Evolutionary conservation across 768 basidiomycete genomes (phyloP).

Genomic region (Suillus subalutaceus): DNA sequence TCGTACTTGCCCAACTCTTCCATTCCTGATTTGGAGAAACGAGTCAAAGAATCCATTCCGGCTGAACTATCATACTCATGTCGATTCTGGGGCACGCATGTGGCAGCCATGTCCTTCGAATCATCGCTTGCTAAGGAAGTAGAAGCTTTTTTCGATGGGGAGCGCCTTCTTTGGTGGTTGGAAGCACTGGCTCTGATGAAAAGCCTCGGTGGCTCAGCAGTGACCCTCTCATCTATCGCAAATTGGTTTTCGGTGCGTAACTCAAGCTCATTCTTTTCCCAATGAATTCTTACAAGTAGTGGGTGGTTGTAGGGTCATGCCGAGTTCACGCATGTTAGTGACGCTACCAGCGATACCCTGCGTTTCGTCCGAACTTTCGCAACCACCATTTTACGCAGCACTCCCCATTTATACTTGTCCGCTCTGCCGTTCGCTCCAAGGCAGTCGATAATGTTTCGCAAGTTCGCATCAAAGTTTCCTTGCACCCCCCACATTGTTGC

Average conservation of each 20-base stretch:
- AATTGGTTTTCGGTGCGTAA: conserved; percentile 4
- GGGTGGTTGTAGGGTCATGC: not conserved
- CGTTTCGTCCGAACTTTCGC: conserved; percentile 20
- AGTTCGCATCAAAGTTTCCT: conserved; percentile 18
- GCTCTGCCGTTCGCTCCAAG: conserved; percentile 26
- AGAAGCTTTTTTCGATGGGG: conserved; percentile 22
- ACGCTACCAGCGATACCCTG: conserved; percentile 9
- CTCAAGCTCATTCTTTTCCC: not conserved
- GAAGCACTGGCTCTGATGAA: conserved; percentile 17
- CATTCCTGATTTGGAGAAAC: conserved; percentile 15
- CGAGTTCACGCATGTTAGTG: not conserved
- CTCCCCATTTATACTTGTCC: conserved; percentile 29
- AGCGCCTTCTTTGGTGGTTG: conserved; percentile 7
- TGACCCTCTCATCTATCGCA: not conserved
- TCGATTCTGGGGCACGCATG: conserved; percentile 34
- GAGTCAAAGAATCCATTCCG: conserved; percentile 25
- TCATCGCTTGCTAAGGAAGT: conserved; percentile 15
- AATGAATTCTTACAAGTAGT: not conserved
- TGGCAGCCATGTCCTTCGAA: conserved; percentile 14
- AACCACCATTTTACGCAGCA: conserved; percentile 18
- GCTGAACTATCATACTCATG: conserved; percentile 33
- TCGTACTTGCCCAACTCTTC: conserved; percentile 29
- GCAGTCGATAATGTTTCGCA: conserved; percentile 19
- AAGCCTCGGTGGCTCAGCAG: not conserved
- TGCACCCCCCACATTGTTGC: not conserved